phyloP scores from a whole-genome alignment of 805 yeast genomes.

The Pichia scutulata region DNA sequence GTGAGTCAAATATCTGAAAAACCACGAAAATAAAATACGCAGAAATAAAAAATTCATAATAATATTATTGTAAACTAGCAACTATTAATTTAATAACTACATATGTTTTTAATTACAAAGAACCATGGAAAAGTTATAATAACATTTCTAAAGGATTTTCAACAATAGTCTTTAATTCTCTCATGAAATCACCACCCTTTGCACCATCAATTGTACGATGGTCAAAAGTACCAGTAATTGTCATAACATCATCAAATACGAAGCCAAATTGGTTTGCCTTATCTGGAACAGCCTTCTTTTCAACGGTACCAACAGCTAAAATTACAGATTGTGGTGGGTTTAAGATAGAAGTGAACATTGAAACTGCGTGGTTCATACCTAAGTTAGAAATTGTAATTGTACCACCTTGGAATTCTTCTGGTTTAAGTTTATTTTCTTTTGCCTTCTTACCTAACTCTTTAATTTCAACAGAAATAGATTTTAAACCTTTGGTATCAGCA shows the following conservation, averaged over 20 bases:
- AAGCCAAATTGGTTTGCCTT: conserved; percentile 86
- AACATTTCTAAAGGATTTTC: conserved; percentile 96
- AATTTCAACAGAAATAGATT: conserved; percentile 69
- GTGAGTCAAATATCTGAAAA: not conserved
- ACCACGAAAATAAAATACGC: too few relatives aligned
- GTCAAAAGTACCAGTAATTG: conserved; percentile 94
- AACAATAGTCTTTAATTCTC: conserved; percentile 79
- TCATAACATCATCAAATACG: conserved; percentile 84
- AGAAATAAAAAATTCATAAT: too few relatives aligned
- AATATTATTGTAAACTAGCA: not conserved
- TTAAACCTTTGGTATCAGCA: conserved; percentile 83
- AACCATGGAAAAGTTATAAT: conserved; percentile 37
- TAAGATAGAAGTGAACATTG: conserved; percentile 88
- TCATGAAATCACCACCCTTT: conserved; percentile 93
- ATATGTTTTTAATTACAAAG: not conserved
- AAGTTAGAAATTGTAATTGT: conserved; percentile 96
- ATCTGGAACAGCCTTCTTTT: conserved; percentile 90
- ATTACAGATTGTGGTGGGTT: conserved; percentile 97
- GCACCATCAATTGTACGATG: conserved; percentile 98
- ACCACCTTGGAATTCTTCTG: conserved; percentile 99
- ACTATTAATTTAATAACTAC: not conserved
- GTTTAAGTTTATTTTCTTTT: conserved; percentile 82
- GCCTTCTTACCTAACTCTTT: conserved; percentile 97
- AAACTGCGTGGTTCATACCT: conserved; percentile 97
- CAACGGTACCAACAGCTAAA: conserved; percentile 88